Evolutionary conservation across 2,329 filamentous ascomycete species (phyloP), one percentile per base, ranked within the genome.

Genomic region (Ambrosiella xylebori): DNA sequence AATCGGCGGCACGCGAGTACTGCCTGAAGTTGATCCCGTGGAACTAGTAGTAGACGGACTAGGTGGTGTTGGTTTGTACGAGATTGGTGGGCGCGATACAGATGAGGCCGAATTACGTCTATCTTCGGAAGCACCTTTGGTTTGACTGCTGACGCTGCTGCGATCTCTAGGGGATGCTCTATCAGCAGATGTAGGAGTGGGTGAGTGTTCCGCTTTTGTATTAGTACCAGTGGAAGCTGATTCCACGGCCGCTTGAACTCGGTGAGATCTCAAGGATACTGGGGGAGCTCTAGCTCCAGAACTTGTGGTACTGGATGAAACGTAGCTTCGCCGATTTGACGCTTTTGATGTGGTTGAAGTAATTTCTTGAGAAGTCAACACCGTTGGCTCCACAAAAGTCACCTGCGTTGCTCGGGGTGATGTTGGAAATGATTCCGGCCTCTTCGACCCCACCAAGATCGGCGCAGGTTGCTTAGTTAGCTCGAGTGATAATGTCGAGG

Each of bases 1-100:
- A 65, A 80, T 80, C 7, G 77, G 77, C 13, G 77, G 76, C 45
- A 79, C 71, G 53, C 71, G 71, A 60, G 69, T 68, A 47, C 13
- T 17, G 36, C 56, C 52, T 8, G 44, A 52, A 9, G 36, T 57
- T 17, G 58, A 54, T 17, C 58, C 55, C 35, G 70, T 67, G 11
- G 65, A 64, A 50, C 68, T 64, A 60, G 64, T 64, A 58, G 64
- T 64, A 60, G 61, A 61, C 41, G 58, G 58, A 45, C 55, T 59
- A 38, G 60, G 51, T 40, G 57, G 52, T 27, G 56, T 56, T 9
- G 57, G 57, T 40, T 57, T 57, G 17, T 58, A 51, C 5, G 59
- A 67, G 49, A 65, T 65, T 15, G 73, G 73, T 12, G 61, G 73
- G 69, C 65, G 68, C 63, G 66, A 62, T 38, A 52, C 41, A 36